Conservation (phyloP, 176 grass and related monocot genomes). For the Otatea glauca region DNA sequence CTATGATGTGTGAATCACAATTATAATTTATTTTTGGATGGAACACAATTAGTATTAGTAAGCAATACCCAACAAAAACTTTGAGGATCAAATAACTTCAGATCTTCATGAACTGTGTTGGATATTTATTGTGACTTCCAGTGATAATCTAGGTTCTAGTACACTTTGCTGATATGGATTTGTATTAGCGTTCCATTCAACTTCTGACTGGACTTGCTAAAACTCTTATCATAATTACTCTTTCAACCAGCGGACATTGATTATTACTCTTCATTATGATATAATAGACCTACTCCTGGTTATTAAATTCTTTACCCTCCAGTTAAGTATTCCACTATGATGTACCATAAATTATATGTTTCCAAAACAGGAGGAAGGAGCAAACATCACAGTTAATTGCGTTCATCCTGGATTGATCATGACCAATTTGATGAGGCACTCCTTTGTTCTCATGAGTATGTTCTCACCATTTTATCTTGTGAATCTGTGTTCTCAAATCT, state of each 20-base stretch:
- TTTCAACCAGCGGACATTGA: background rate
- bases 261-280: background rate
- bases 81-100: conserved; percentile 6
- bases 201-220: background rate
- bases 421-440: conserved; percentile 97
- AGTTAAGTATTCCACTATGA: conserved; percentile 1
- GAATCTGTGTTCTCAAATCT: conserved; percentile 6
- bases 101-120: background rate
- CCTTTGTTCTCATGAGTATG: conserved; percentile 84
- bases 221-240: background rate
- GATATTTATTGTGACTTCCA: background rate
- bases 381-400: conserved; percentile 81
- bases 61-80: background rate
- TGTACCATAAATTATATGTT: conserved; percentile 10
- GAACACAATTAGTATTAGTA: background rate
- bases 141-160: background rate
- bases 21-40: background rate
- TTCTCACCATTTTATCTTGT: background rate
- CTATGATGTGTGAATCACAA: background rate
- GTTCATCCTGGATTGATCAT: conserved; percentile 97
- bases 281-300: background rate
- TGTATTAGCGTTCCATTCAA: background rate
- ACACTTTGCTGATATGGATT: background rate
- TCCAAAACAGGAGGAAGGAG: conserved; percentile 74
- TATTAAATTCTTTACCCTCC: background rate